phyloP scores from a whole-genome alignment of 176 grass and related monocot genomes.

The Miscanthus lutarioriparius region DNA sequence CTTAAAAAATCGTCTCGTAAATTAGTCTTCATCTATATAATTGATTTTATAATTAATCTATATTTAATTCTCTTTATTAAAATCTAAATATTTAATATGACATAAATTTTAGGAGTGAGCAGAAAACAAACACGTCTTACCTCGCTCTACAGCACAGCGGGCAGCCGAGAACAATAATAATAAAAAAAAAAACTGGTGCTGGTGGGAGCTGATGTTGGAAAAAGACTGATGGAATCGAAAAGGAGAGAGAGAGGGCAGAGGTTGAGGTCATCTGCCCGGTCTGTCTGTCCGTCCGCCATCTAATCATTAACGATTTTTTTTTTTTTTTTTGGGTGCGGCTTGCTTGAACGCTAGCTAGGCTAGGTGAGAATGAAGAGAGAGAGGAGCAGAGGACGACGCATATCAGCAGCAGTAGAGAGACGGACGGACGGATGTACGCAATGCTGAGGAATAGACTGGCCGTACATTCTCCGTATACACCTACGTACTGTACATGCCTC shows the following conservation, averaged over 20 bases:
- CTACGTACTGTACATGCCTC: background rate
- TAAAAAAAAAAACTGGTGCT: background rate
- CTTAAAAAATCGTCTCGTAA: no score
- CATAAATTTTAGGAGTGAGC: no score
- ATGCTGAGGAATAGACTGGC: background rate
- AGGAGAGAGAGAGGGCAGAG: no score
- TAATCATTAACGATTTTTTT: background rate
- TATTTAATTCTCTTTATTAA: no score
- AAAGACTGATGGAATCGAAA: background rate
- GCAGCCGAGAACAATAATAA: no score
- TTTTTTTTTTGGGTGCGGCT: background rate
- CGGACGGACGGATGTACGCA: background rate
- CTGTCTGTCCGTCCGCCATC: no score
- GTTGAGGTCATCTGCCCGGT: no score
- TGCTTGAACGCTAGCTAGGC: background rate
- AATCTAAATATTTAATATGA: no score
- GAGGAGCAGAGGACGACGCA: background rate
- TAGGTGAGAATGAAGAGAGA: background rate
- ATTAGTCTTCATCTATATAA: no score
- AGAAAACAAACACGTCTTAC: no score
- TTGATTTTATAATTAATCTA: no score
- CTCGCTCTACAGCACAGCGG: no score
- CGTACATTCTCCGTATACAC: slow-evolving; percentile 7
- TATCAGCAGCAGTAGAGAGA: background rate
- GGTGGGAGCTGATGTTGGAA: background rate